Percentiles rank a stretch among this genome's conserved stretches.
Evolutionary conservation across 192 early-diverging fungal genomes (phyloP).

Genomic region (Obelidium mucronatum): DNA sequence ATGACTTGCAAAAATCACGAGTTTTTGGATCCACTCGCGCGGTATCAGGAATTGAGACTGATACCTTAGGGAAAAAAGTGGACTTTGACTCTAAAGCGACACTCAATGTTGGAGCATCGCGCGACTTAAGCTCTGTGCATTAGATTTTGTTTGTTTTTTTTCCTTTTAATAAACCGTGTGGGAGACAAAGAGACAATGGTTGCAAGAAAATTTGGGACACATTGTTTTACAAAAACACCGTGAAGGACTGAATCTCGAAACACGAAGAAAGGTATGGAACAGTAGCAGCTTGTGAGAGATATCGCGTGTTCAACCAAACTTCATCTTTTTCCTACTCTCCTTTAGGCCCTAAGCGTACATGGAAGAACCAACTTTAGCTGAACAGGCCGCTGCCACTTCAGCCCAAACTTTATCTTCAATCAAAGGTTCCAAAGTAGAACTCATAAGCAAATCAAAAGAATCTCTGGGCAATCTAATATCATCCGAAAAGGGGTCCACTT

Average conservation of each 20-base stretch:
- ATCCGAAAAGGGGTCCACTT: not conserved
- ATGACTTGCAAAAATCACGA: not conserved
- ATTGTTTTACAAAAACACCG: not conserved
- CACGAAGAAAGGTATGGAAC: not conserved
- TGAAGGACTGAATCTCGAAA: not conserved
- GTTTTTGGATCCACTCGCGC: slow-evolving; percentile 1
- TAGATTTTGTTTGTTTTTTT: not conserved
- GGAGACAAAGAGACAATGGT: not conserved
- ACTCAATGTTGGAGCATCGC: not conserved
- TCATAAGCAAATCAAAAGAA: not conserved
- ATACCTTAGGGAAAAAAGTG: not conserved
- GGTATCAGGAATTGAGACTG: not conserved
- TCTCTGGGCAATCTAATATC: not conserved
- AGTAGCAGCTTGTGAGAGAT: too few species aligned
- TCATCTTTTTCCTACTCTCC: too few species aligned
- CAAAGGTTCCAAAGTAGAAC: slow-evolving; percentile 13
- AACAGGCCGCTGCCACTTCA: slow-evolving; percentile 9
- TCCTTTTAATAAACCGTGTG: not conserved
- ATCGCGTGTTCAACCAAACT: too few species aligned
- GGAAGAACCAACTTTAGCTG: slow-evolving; percentile 3
- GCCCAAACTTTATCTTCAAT: slow-evolving; percentile 1
- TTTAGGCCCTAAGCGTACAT: slow-evolving; percentile 10
- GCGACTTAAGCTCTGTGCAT: not conserved
- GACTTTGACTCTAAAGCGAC: slow-evolving; percentile 9
- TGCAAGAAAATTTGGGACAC: not conserved